Percentiles rank a stretch among this genome's conserved stretches.
Evolutionary conservation across 345 rosid genomes (phyloP).

Genomic region (Raphanus raphanistrum): DNA sequence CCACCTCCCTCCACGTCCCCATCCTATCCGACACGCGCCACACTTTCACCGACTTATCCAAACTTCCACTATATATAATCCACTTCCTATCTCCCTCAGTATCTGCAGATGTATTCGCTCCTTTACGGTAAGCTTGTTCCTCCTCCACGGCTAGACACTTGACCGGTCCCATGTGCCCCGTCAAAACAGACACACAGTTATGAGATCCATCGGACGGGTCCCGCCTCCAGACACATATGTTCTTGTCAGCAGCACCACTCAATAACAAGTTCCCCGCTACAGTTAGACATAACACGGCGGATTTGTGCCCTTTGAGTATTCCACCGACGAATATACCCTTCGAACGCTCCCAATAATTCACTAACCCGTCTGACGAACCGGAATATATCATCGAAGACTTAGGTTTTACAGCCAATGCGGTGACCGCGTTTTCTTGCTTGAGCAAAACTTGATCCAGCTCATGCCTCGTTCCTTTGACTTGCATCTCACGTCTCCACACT

Average conservation of each 20-base stretch:
- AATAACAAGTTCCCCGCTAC: constrained; percentile 61
- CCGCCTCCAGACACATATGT: constrained; percentile 77
- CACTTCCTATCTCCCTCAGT: constrained; percentile 42
- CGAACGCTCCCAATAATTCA: constrained; percentile 62
- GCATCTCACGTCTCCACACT: constrained; percentile 60
- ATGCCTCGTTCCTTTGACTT: constrained; percentile 62
- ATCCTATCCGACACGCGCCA: constrained; percentile 70
- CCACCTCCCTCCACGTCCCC: constrained; percentile 37
- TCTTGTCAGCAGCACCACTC: constrained; percentile 85
- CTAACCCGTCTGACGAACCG: constrained; percentile 74
- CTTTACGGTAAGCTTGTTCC: constrained; percentile 26
- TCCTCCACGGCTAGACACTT: constrained; percentile 70
- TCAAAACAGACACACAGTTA: constrained; percentile 56
- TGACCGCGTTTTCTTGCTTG: constrained; percentile 73
- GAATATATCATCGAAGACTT: constrained; percentile 53
- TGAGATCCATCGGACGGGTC: constrained; percentile 54
- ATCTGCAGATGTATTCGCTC: background rate
- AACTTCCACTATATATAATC: constrained; percentile 77
- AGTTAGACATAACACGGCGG: constrained; percentile 64
- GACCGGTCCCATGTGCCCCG: constrained; percentile 82
- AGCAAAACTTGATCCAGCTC: constrained; percentile 55
- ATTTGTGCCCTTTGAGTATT: constrained; percentile 61
- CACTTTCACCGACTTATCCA: constrained; percentile 76
- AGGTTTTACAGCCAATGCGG: constrained; percentile 57
- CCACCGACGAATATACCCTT: constrained; percentile 56